Evolutionary conservation across 2,329 filamentous ascomycete species (phyloP).

Genomic region (Colletotrichum plurivorum): DNA sequence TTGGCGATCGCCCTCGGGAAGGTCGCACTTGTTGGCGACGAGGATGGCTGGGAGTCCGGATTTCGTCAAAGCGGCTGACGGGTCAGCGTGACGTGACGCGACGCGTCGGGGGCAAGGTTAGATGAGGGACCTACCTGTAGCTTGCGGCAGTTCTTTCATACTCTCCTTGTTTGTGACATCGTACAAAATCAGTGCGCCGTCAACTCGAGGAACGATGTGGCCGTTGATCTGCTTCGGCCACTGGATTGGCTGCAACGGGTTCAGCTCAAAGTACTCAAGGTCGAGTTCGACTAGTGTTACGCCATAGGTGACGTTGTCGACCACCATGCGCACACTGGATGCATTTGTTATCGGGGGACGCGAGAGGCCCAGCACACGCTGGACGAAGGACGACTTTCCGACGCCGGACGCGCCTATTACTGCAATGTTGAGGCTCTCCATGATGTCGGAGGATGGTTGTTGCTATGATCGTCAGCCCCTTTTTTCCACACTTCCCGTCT

Average conservation of each 20-base stretch:
- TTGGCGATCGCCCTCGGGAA: slow-evolving; percentile 77
- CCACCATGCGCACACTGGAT: slow-evolving; percentile 69
- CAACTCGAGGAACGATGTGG: slow-evolving; percentile 79
- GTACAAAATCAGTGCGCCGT: slow-evolving; percentile 89
- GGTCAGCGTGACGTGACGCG: slow-evolving; percentile 42
- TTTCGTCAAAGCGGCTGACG: slow-evolving; percentile 76
- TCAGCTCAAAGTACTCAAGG: slow-evolving; percentile 74
- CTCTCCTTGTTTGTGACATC: slow-evolving; percentile 86
- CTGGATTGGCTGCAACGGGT: slow-evolving; percentile 70
- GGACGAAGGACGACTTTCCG: slow-evolving; percentile 78
- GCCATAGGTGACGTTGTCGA: slow-evolving; percentile 70
- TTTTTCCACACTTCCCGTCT: slow-evolving; percentile 40
- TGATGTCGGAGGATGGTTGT: slow-evolving; percentile 50
- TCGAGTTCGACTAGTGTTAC: slow-evolving; percentile 77
- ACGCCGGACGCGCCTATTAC: slow-evolving; percentile 77
- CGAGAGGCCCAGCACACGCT: slow-evolving; percentile 71
- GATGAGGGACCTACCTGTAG: slow-evolving; percentile 76
- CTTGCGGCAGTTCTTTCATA: slow-evolving; percentile 80
- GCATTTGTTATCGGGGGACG: slow-evolving; percentile 67
- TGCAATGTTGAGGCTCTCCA: slow-evolving; percentile 76
- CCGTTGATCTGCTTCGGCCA: slow-evolving; percentile 80
- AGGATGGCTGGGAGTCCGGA: slow-evolving; percentile 83
- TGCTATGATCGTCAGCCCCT: slow-evolving; percentile 41
- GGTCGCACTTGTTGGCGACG: slow-evolving; percentile 92
- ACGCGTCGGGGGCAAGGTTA: slow-evolving; percentile 5